These are phyloP conservation scores for Talaromyces sp. DNA, from an alignment of 2,329 filamentous ascomycete genomes.

Conservation along the genomic window DNA sequence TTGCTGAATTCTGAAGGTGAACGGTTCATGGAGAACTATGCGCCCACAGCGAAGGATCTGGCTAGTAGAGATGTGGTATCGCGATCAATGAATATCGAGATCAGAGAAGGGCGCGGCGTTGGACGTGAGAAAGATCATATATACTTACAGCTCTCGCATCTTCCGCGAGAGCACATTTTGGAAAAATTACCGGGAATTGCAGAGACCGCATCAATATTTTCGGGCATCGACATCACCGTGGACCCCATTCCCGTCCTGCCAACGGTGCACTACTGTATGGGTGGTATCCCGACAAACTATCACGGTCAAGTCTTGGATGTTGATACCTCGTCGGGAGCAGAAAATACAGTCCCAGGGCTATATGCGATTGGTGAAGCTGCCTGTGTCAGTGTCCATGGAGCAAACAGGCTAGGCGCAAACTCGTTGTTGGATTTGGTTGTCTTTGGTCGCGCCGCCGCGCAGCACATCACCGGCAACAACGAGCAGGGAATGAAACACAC, in stretches of 20 bases:
- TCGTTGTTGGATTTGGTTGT: slow-evolving; percentile 96
- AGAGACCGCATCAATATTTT: slow-evolving; percentile 95
- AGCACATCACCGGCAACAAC: slow-evolving; percentile 93
- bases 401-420: slow-evolving; percentile 97
- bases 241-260: slow-evolving; percentile 95
- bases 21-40: slow-evolving; percentile 99
- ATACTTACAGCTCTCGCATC: slow-evolving; percentile 93
- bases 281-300: slow-evolving; percentile 96
- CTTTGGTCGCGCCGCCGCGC: slow-evolving; percentile 94
- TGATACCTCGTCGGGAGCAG: slow-evolving; percentile 74
- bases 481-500: slow-evolving; percentile 76
- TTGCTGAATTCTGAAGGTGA: slow-evolving; percentile 97
- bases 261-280: slow-evolving; percentile 99
- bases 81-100: slow-evolving; percentile 97
- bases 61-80: slow-evolving; percentile 95
- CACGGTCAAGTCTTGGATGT: slow-evolving; percentile 93
- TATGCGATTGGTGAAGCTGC: slow-evolving; percentile 97
- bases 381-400: slow-evolving; percentile 96
- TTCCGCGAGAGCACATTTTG: slow-evolving; percentile 86
- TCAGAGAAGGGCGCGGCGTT: slow-evolving; percentile 94
- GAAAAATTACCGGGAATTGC: slow-evolving; percentile 98
- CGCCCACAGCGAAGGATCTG: slow-evolving; percentile 95
- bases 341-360: slow-evolving; percentile 84
- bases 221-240: slow-evolving; percentile 94
- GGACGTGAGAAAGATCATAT: slow-evolving; percentile 98